Conservation (phyloP, 441 rosid genomes). For the Brassica hybrid region DNA sequence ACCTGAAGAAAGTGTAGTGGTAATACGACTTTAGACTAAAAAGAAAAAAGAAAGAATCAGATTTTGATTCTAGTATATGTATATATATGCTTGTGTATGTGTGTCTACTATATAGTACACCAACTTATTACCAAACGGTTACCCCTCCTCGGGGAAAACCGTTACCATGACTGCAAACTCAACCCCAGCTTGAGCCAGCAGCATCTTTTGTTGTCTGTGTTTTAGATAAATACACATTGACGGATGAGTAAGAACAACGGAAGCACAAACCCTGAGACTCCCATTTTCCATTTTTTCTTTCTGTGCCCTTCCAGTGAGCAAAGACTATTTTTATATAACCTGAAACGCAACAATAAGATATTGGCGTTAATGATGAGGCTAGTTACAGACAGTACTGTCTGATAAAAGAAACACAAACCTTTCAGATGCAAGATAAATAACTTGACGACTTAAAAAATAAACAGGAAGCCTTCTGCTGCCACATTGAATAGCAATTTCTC, state of each 20-base stretch:
- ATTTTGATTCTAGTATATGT: slow-evolving; percentile 66
- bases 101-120: slow-evolving; percentile 38
- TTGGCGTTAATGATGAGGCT: slow-evolving; percentile 5
- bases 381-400: neutral
- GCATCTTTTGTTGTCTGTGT: slow-evolving; percentile 37
- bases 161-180: slow-evolving; percentile 48
- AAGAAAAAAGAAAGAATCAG: slow-evolving; percentile 64
- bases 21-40: slow-evolving; percentile 37
- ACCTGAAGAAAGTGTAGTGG: slow-evolving; percentile 54
- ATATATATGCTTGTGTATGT: slow-evolving; percentile 44
- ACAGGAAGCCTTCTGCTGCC: slow-evolving; percentile 71
- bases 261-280: slow-evolving; percentile 45
- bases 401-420: slow-evolving; percentile 51
- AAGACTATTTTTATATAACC: slow-evolving; percentile 70
- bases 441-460: slow-evolving; percentile 70
- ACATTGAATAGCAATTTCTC: slow-evolving; percentile 79
- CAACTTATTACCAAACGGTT: slow-evolving; percentile 49
- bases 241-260: slow-evolving; percentile 46
- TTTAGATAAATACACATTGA: slow-evolving; percentile 45
- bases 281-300: slow-evolving; percentile 32
- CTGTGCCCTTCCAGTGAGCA: slow-evolving; percentile 45
- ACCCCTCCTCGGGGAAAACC: slow-evolving; percentile 52
- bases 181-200: slow-evolving; percentile 43
- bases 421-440: slow-evolving; percentile 79
- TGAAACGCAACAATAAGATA: slow-evolving; percentile 34